Conservation (phyloP, 2,329 filamentous ascomycete genomes). For the Aspergillus carbonarius region DNA sequence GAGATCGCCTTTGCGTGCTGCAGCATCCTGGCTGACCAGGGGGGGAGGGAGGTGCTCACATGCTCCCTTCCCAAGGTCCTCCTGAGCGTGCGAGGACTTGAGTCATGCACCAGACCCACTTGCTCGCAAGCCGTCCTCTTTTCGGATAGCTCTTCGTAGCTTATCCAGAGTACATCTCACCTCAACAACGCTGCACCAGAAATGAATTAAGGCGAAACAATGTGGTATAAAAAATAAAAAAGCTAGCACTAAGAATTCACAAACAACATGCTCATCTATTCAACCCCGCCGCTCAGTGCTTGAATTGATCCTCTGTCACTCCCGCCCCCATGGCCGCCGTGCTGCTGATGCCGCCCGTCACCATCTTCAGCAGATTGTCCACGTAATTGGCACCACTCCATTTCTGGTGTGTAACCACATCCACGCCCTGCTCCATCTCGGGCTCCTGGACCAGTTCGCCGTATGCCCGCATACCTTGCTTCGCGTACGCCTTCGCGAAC, state of each 20-base stretch:
- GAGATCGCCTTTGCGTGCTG: neutral
- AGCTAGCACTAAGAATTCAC: neutral
- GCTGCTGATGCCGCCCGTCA: constrained; percentile 85
- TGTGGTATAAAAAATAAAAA: neutral
- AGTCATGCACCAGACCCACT: neutral
- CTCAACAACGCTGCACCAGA: no score
- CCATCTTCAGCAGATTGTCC: constrained; percentile 95
- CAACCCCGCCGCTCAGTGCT: constrained; percentile 38
- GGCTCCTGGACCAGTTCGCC: constrained; percentile 97
- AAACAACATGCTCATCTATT: neutral
- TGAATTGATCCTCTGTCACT: constrained; percentile 97
- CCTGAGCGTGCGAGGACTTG: neutral
- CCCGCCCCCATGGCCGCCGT: constrained; percentile 97
- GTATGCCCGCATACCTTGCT: constrained; percentile 90
- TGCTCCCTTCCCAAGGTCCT: neutral
- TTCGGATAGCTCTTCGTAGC: neutral
- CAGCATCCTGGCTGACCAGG: neutral
- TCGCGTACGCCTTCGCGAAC: constrained; percentile 79
- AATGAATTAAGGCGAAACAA: neutral
- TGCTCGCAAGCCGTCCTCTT: neutral
- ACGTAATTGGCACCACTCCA: constrained; percentile 96
- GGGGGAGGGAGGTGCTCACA: no score
- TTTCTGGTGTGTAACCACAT: constrained; percentile 98
- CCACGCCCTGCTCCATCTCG: constrained; percentile 85
- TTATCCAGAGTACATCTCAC: neutral